Evolutionary conservation across 75 land plant genomes (phyloP), one percentile per base, ranked within the genome.

Genomic region (Sequoiadendron giganteum): DNA sequence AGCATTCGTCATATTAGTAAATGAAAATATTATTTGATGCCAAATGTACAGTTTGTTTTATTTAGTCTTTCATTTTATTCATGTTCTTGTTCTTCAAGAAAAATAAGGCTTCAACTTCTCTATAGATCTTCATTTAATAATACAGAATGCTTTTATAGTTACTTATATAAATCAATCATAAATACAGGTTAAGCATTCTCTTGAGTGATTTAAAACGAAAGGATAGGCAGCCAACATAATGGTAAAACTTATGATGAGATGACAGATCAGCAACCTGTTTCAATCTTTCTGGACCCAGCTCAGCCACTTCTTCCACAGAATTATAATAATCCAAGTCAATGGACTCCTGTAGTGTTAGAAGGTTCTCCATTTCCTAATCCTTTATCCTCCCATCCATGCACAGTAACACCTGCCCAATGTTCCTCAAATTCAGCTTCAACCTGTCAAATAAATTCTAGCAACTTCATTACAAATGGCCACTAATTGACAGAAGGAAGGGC

Each of bases 261-360:
- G 3, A 13, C 49, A 11, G 32, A 82, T 47, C 4, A 82, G 32
- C 54, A 45, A 96, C 99, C 97, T 98, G 94, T 88, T 98, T 98
- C 39, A 98, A 90, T 87, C 87, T 94, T 86, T 98, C 99, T 34
- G 96, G 92, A 13, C 99, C 99, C 13, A 97, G 91, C 87, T 92
- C 95, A 68, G 94, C 89, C 54, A 98, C 92, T 84, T 98, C 97
- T 86, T 98, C 99, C 13, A 91, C 91, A 28, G 91, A 91, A 84
- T 91, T 94, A 89, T 97, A 98, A 86, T 97, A 94, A 85, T 98
- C 97, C 86, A 98, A 91, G 89, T 98, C 99, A 89, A 97, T 93
- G 0, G 88, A 32, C 25, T 90, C 65, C 52, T 14, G 88, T 75
- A 52, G 79, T 36, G 38, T 36, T 36, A n/a, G 38, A 36, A 36